Percentiles rank a stretch among this genome's conserved stretches.
Conservation (phyloP, 75 land plant species). For the Pinus albicaulis region DNA sequence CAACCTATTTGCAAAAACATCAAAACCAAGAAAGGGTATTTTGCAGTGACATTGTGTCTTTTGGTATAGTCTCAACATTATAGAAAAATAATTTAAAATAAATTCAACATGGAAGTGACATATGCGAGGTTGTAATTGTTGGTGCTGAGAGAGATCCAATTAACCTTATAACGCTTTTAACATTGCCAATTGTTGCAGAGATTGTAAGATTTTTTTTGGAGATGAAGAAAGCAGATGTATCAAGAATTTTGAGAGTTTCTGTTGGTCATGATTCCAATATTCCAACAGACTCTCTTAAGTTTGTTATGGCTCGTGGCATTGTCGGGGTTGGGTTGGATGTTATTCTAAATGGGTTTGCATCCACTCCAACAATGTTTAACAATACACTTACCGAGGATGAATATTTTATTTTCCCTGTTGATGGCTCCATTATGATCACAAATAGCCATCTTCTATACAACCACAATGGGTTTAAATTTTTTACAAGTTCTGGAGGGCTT, state of each 20-base stretch:
- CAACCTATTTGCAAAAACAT: conserved; percentile 20
- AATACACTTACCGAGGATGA: conserved; percentile 78
- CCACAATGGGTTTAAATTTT: conserved; percentile 95
- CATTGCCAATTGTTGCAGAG: too few relatives aligned
- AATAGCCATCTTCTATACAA: conserved; percentile 98
- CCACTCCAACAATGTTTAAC: conserved; percentile 99
- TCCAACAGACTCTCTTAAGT: conserved; percentile 43
- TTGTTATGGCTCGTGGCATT: conserved; percentile 87
- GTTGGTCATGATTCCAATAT: too few relatives aligned
- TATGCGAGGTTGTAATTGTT: too few relatives aligned
- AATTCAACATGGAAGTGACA: conserved; percentile 88
- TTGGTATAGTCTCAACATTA: conserved; percentile 22
- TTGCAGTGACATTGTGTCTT: conserved; percentile 49
- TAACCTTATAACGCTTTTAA: too few relatives aligned
- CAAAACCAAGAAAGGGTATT: conserved; percentile 32
- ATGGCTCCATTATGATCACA: conserved; percentile 98
- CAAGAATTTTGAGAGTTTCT: too few relatives aligned
- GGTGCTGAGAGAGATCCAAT: too few relatives aligned
- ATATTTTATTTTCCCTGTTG: conserved; percentile 72
- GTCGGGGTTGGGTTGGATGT: conserved; percentile 78
- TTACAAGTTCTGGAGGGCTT: conserved; percentile 90
- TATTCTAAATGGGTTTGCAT: conserved; percentile 92
- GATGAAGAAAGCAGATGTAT: too few relatives aligned
- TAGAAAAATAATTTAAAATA: conserved; percentile 72
- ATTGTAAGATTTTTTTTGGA: too few relatives aligned